These are phyloP conservation scores for Tetraselmis striata DNA, from an alignment of 139 green algal genomes.

Conservation along the genomic window DNA sequence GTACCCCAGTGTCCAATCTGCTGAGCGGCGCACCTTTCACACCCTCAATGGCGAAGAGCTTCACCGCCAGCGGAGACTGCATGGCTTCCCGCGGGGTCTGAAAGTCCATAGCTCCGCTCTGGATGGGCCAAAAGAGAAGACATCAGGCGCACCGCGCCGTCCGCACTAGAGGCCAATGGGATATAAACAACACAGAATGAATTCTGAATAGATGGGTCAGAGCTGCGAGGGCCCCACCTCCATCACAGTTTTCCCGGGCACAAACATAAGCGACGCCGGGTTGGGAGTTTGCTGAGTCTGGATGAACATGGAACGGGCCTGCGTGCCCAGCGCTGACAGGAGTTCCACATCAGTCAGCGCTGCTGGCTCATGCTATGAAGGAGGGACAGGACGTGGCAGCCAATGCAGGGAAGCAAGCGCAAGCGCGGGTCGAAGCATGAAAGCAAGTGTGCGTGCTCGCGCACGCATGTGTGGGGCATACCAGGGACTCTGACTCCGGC, in stretches of 20 bases:
- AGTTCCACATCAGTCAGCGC: too few relatives aligned
- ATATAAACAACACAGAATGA: background rate
- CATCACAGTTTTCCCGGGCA: conserved; percentile 78
- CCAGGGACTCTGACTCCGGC: too few relatives aligned
- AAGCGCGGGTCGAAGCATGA: too few relatives aligned
- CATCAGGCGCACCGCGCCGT: too few relatives aligned
- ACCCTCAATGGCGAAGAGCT: conserved; percentile 81
- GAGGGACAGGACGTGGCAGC: too few relatives aligned
- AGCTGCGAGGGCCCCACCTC: conserved; percentile 24
- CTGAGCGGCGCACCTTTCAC: conserved; percentile 48
- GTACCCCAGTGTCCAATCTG: too few relatives aligned
- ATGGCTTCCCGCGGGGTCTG: conserved; percentile 66
- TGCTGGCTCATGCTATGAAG: too few relatives aligned
- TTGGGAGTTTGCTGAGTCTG: conserved; percentile 95
- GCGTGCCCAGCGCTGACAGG: too few relatives aligned
- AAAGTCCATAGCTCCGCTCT: conserved; percentile 69
- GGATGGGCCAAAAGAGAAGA: too few relatives aligned
- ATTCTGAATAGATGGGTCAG: background rate
- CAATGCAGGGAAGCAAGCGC: too few relatives aligned
- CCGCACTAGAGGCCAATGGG: background rate
- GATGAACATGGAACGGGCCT: conserved; percentile 84
- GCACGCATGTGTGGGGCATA: too few relatives aligned
- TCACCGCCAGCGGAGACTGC: conserved; percentile 80
- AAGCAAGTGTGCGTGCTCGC: too few relatives aligned
- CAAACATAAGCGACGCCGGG: conserved; percentile 93